These are phyloP conservation scores for Talaromyces islandicus DNA, from an alignment of 2,329 filamentous ascomycete species.

Conservation along the genomic window DNA sequence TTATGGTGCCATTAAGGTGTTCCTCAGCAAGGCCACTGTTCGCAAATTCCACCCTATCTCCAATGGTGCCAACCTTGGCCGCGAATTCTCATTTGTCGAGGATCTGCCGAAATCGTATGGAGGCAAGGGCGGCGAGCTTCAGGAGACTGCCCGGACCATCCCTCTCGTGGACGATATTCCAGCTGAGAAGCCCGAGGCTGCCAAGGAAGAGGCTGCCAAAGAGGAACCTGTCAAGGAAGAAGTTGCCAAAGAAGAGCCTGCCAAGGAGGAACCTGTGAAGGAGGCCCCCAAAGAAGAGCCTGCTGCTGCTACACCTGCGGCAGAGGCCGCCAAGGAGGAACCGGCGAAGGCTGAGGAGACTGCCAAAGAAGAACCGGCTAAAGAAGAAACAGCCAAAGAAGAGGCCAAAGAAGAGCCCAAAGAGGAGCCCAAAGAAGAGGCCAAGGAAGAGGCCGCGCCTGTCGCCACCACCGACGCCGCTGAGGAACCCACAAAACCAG, in stretches of 20 bases:
- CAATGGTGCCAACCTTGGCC: slow-evolving; percentile 64
- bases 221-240: slow-evolving; percentile 10
- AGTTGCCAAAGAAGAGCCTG: slow-evolving; percentile 1
- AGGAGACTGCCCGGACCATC: slow-evolving; percentile 30
- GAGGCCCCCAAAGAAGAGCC: slow-evolving; percentile 16
- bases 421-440: slow-evolving; percentile 2
- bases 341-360: slow-evolving; percentile 6
- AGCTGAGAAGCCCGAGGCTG: slow-evolving; percentile 9
- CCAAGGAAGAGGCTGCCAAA: slow-evolving; percentile 2
- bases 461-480: not conserved
- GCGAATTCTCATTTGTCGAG: slow-evolving; percentile 55
- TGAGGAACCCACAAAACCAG: not conserved
- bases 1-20: slow-evolving; percentile 68
- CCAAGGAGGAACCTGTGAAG: slow-evolving; percentile 13
- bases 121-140: slow-evolving; percentile 57
- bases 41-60: slow-evolving; percentile 75
- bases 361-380: not conserved
- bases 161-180: slow-evolving; percentile 21
- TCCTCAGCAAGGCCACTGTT: slow-evolving; percentile 66
- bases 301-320: not conserved
- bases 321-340: not conserved
- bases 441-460: not conserved
- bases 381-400: slow-evolving; percentile 1
- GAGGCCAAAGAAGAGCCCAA: slow-evolving; percentile 3
- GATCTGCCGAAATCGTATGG: slow-evolving; percentile 73